A percentile compares a stretch with the other conserved stretches of the same genome.
Conservation (phyloP, 2,329 filamentous ascomycete species). For the Cladosporium sp. region DNA sequence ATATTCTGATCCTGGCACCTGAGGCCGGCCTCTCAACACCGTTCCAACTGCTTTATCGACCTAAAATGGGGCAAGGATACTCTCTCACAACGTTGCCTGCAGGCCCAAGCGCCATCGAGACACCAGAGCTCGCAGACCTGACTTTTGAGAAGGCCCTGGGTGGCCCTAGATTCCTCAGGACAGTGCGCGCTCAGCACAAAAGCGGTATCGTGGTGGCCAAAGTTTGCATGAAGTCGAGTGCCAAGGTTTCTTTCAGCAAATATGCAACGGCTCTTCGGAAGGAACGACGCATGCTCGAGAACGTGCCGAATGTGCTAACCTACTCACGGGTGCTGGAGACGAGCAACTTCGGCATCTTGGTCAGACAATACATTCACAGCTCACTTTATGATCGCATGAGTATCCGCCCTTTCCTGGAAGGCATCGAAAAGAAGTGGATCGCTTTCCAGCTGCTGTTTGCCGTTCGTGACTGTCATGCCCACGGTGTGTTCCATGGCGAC, state of each 20-base stretch:
- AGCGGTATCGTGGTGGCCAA: constrained; percentile 93
- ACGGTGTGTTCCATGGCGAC: constrained; percentile 91
- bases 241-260: constrained; percentile 73
- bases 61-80: constrained; percentile 90
- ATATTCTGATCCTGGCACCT: neutral
- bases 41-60: neutral
- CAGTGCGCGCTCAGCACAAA: constrained; percentile 83
- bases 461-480: constrained; percentile 84
- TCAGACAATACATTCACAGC: constrained; percentile 93
- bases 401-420: constrained; percentile 92
- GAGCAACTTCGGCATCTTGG: constrained; percentile 84
- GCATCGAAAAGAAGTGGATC: constrained; percentile 98
- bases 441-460: constrained; percentile 93
- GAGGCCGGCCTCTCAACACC: neutral
- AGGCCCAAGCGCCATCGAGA: constrained; percentile 89
- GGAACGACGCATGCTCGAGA: constrained; percentile 74
- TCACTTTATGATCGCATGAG: constrained; percentile 96
- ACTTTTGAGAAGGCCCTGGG: constrained; percentile 91
- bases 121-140: constrained; percentile 86
- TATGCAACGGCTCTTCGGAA: constrained; percentile 81
- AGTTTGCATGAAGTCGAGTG: constrained; percentile 81
- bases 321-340: constrained; percentile 94
- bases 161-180: constrained; percentile 93
- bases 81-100: constrained; percentile 89
- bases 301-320: constrained; percentile 85